Percentiles rank a stretch among this genome's conserved stretches.
Evolutionary conservation across 768 basidiomycete genomes (phyloP).

Genomic region (Collybiopsis confluens): DNA sequence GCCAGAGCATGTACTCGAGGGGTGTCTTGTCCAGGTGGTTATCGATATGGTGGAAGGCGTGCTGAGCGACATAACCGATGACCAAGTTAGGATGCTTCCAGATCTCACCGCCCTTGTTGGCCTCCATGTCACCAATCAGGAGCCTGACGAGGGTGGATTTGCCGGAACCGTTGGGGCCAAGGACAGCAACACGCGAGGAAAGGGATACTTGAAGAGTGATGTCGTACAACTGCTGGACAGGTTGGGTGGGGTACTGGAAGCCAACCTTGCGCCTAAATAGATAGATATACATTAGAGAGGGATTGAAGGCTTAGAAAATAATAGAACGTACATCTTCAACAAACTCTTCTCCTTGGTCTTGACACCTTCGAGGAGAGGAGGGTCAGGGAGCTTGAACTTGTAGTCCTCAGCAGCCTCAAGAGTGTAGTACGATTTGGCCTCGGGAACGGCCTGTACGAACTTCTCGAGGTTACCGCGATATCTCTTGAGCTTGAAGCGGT

Average conservation of each 20-base stretch:
- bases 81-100: conserved; percentile 99
- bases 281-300: too few relatives aligned
- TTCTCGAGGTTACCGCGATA: conserved; percentile 94
- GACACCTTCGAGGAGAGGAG: conserved; percentile 97
- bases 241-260: conserved; percentile 89
- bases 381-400: conserved; percentile 97
- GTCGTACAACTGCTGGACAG: conserved; percentile 88
- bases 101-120: conserved; percentile 93
- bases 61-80: conserved; percentile 98
- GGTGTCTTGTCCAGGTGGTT: conserved; percentile 98
- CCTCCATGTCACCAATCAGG: conserved; percentile 93
- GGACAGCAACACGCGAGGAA: conserved; percentile 96
- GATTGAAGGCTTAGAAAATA: too few relatives aligned
- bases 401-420: conserved; percentile 96
- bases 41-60: conserved; percentile 99
- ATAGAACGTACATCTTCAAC: conserved; percentile 86
- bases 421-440: conserved; percentile 97
- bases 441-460: conserved; percentile 92
- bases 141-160: conserved; percentile 97
- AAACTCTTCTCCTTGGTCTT: conserved; percentile 99
- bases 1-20: conserved; percentile 99
- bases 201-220: conserved; percentile 96
- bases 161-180: conserved; percentile 98
- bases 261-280: conserved; percentile 82
- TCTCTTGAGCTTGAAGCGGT: conserved; percentile 96